These are phyloP conservation scores for Selaginella tamariscina DNA, from an alignment of 75 land plant genomes.

Conservation along the genomic window DNA sequence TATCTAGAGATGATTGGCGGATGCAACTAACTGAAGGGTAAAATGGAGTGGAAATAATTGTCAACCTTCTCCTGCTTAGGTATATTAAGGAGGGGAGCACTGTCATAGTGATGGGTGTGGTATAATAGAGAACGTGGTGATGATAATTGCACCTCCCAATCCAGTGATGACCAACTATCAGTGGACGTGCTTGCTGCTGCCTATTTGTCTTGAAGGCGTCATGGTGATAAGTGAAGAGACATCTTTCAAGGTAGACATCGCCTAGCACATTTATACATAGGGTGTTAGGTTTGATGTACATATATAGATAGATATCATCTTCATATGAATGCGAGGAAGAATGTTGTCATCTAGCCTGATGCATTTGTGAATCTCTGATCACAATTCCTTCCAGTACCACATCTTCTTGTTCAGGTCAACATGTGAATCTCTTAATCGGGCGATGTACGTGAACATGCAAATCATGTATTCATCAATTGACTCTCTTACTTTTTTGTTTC, in stretches of 20 bases:
- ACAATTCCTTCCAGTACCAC: too few species aligned
- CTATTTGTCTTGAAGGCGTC: conserved; percentile 38
- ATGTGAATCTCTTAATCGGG: background rate
- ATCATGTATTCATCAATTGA: conserved; percentile 37
- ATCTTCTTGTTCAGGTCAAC: background rate
- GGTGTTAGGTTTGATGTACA: background rate
- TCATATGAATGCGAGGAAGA: background rate
- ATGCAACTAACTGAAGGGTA: conserved; percentile 34
- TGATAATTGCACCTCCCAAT: conserved; percentile 44
- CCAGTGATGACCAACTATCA: conserved; percentile 41
- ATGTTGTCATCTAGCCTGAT: too few species aligned
- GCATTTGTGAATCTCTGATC: too few species aligned
- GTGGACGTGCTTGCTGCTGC: conserved; percentile 38
- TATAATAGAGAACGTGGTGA: conserved; percentile 39
- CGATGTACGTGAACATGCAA: background rate
- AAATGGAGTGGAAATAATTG: conserved; percentile 5
- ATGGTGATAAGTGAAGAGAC: conserved; percentile 71
- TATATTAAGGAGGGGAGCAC: conserved; percentile 56
- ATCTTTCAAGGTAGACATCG: conserved; percentile 51
- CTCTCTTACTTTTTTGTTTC: conserved; percentile 58
- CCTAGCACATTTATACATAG: background rate
- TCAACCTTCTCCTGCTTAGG: conserved; percentile 15
- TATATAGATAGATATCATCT: background rate
- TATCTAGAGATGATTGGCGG: conserved; percentile 26
- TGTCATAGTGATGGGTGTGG: conserved; percentile 50